Base-by-base conservation (phyloP, 1,284 basidiomycete genomes). In the Cryptococcus depauperatus region DNA sequence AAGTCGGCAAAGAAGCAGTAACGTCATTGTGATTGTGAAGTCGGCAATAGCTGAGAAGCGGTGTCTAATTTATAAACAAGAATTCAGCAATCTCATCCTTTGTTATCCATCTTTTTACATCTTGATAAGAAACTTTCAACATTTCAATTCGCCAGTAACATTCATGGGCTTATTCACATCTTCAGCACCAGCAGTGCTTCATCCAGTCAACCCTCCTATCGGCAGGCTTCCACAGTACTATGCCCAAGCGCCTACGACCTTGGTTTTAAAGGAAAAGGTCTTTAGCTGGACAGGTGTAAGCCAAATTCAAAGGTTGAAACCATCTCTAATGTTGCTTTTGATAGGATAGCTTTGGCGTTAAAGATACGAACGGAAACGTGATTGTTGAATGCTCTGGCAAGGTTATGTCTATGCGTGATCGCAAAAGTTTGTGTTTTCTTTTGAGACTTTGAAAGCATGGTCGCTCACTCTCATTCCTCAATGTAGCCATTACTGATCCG, bases 241-340 rank as follows among this genome's bases (percentile, higher is more conserved):
- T 30, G 11, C 29, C 13, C 38, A 43, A 39, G 55, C 56, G n/a
- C 62, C 63, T 4, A 61, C 60, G 0, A 64, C 62, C 0, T 53
- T 72, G 21, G 57, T 68, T 2, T 50, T 69, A 34, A 66, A 62
- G 38, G 70, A 71, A 48, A 59, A 61, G 41, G 58, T 57, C 14
- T 63, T 70, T 55, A 56, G 60, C 1, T 62, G 59, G 41, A 57
- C 52, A 19, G 69, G 69, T 6, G 66, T 63, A 27, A 49, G 61
- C 55, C 9, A 1, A 18, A 14, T 13, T 42, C 18, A 8, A 18
- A 16, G 21, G 11, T 23, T 32, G 3, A 14, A 25, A 10, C n/a
- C 13, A 35, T 16, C 18, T 34, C 16, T 25, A 9, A 43, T 16
- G 29, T 2, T 13, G 9, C 8, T 16, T 35, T 6, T 8, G 3